Base-by-base conservation (phyloP, 2,329 filamentous ascomycete species). In the Thielaviopsis populi region DNA sequence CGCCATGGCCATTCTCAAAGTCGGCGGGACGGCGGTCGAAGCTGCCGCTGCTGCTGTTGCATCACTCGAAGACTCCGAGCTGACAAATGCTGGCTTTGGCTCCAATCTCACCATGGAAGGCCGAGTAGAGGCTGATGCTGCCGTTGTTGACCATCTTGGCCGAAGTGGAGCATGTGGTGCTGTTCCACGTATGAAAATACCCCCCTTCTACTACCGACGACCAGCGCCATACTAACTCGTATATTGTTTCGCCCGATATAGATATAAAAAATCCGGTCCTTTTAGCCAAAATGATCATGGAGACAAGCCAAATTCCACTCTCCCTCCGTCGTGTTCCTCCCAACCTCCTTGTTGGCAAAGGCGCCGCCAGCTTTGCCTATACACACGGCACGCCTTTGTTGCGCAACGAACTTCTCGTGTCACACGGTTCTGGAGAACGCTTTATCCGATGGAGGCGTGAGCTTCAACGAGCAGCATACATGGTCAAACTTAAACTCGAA, bases 41-140 rank as follows among this genome's bases (percentile, higher is more conserved):
- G 94, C 91, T 17, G 87, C 96, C 24, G 94, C 96, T 74, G 86
- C 88, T 61, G 90, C 94, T 37, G 84, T 99, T 70, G 89, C 87
- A 69, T 79, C 89, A 22, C 83, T 99, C 19, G 94, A 99, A 75
- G 89, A 99, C 72, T 86, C 88, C 65, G 91, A 96, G 70, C 95
- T 99, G 68, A 99, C 95, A 42, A 99, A 99, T 73, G 89, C 92
- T 43, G 94, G 94, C 0, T 97, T 88, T 72, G 94, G 95, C 58
- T 99, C 94, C 75, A 99, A 99, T 70, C 78, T 99, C 27, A 86
- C 89, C 54, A 88, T 95, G 67, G 87, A 96, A 69, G 94, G 94
- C 1, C 83, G 85, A 0, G 94, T 97, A 13, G 94, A 99, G 73
- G 95, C 91, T 69, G 94, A 99, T 77, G 94, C 94, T 63, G 91